phyloP scores from a whole-genome alignment of 495 filamentous ascomycete species.

The Bathelium albidoporum region DNA sequence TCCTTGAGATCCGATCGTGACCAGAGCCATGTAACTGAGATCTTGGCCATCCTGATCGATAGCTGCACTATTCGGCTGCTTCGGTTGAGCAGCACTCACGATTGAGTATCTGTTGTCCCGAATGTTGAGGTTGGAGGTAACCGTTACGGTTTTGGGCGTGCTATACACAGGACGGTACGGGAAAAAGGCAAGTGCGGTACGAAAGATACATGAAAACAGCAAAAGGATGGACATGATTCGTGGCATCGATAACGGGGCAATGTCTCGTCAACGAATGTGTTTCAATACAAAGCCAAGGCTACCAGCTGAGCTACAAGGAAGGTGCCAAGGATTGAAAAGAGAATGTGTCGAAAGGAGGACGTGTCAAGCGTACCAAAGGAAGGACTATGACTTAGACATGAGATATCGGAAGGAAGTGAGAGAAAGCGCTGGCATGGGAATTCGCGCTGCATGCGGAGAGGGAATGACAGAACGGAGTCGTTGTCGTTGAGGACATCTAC shows the following conservation, averaged over 20 bases:
- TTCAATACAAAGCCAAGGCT: background rate
- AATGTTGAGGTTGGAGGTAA: background rate
- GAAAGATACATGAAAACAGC: background rate
- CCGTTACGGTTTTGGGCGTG: background rate
- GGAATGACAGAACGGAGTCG: background rate
- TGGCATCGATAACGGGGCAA: background rate
- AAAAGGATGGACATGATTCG: background rate
- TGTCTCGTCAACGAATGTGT: background rate
- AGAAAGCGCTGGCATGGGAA: background rate
- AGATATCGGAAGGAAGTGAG: background rate
- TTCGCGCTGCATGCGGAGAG: background rate
- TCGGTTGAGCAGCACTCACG: conserved; percentile 43
- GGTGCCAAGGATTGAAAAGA: background rate
- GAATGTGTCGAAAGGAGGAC: background rate
- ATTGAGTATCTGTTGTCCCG: conserved; percentile 42
- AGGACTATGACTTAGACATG: background rate
- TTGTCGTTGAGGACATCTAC: background rate
- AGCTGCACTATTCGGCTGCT: conserved; percentile 46
- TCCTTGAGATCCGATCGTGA: conserved; percentile 54
- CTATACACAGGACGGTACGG: background rate
- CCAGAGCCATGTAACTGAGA: conserved; percentile 63
- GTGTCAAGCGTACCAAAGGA: background rate
- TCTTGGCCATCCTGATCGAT: conserved; percentile 68
- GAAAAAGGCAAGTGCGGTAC: background rate
- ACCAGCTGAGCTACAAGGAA: background rate